Evolutionary conservation across 768 basidiomycete genomes (phyloP).

Genomic region (Xerocomellus chrysenteron): DNA sequence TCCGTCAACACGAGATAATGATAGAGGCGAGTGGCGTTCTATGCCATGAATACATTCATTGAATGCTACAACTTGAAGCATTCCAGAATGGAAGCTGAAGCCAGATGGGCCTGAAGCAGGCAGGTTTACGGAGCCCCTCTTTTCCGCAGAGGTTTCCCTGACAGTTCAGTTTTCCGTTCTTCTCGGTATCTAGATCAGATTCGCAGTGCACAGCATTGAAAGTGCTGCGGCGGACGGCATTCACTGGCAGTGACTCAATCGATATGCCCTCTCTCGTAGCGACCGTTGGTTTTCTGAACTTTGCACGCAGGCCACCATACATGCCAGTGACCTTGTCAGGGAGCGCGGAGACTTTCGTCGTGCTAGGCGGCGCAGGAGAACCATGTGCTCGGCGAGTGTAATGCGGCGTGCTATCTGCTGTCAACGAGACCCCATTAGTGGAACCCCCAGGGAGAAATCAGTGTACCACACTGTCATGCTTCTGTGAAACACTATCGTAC

Average conservation of each 20-base stretch:
- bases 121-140: constrained; percentile 7
- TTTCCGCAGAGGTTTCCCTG: constrained; percentile 13
- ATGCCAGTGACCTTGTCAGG: background rate
- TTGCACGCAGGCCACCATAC: background rate
- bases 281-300: background rate
- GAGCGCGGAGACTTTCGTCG: background rate
- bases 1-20: constrained; percentile 15
- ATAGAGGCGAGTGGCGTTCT: constrained; percentile 22
- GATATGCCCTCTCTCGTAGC: background rate
- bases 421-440: background rate
- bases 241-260: background rate
- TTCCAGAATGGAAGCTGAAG: constrained; percentile 15
- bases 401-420: background rate
- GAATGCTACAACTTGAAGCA: background rate
- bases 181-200: constrained; percentile 9
- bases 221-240: constrained; percentile 1
- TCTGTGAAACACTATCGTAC: background rate
- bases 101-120: background rate
- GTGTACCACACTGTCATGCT: background rate
- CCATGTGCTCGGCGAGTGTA: background rate
- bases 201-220: constrained; percentile 1
- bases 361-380: background rate
- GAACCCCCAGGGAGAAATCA: background rate
- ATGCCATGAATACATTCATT: background rate
- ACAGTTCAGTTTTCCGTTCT: constrained; percentile 2